A percentile compares a stretch with the other conserved stretches of the same genome.
These are phyloP conservation scores for Pseudozyma tsukubaensis DNA, from an alignment of 1,284 basidiomycete species.

Conservation along the genomic window DNA sequence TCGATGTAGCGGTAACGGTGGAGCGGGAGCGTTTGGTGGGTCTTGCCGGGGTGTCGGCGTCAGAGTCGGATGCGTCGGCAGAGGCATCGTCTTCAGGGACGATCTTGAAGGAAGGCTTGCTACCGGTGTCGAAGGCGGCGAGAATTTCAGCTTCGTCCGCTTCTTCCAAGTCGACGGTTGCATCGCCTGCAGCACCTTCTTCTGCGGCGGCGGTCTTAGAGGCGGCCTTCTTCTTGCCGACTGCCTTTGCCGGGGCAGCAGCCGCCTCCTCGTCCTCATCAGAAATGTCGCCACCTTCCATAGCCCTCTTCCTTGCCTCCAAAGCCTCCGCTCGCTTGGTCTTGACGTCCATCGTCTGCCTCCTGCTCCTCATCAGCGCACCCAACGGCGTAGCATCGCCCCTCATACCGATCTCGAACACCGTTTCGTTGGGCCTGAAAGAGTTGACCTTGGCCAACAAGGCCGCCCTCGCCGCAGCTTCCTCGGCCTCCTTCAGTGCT, in stretches of 20 bases:
- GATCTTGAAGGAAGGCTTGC: background rate
- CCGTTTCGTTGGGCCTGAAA: slow-evolving; percentile 88
- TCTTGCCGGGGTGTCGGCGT: slow-evolving; percentile 58
- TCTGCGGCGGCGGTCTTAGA: slow-evolving; percentile 46
- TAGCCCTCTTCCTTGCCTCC: slow-evolving; percentile 61
- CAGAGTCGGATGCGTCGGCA: slow-evolving; percentile 71
- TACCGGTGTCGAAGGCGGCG: slow-evolving; percentile 47
- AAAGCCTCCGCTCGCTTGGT: slow-evolving; percentile 69
- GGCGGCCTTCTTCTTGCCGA: slow-evolving; percentile 47
- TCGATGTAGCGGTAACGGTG: background rate
- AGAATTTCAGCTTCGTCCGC: slow-evolving; percentile 71
- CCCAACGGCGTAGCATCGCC: slow-evolving; percentile 72
- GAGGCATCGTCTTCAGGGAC: slow-evolving; percentile 5
- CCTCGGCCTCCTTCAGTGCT: slow-evolving; percentile 68
- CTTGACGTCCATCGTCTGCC: slow-evolving; percentile 78
- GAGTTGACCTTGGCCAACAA: slow-evolving; percentile 82
- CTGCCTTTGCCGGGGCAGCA: background rate
- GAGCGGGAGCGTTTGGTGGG: slow-evolving; percentile 40
- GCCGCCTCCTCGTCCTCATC: slow-evolving; percentile 22
- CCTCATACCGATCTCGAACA: slow-evolving; percentile 87
- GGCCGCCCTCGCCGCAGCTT: slow-evolving; percentile 74
- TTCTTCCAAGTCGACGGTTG: slow-evolving; percentile 73
- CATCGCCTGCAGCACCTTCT: slow-evolving; percentile 48
- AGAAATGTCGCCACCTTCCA: slow-evolving; percentile 26
- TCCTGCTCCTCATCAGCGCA: slow-evolving; percentile 85